These are phyloP conservation scores for Botrytis fabae DNA, from an alignment of 2,329 filamentous ascomycete species.

Conservation along the genomic window DNA sequence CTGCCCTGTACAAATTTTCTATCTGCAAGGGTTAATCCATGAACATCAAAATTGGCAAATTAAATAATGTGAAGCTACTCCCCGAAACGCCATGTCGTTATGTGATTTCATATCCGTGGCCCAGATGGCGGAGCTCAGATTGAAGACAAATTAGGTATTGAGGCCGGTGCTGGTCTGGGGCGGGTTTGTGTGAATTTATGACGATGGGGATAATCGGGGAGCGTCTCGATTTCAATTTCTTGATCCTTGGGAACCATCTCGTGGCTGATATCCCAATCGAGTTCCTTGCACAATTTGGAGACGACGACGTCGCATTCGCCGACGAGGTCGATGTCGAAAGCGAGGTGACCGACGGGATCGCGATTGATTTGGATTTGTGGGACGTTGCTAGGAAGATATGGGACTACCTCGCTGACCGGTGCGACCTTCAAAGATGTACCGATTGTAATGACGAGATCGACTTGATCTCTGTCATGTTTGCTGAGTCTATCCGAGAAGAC, in stretches of 20 bases:
- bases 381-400: constrained; percentile 73
- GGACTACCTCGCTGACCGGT: constrained; percentile 88
- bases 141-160: not conserved
- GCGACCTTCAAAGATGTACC: constrained; percentile 95
- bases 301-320: constrained; percentile 93
- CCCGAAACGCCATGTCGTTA: not conserved
- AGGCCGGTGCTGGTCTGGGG: not conserved
- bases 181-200: constrained; percentile 45
- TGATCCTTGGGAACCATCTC: constrained; percentile 77
- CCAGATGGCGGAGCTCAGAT: not conserved
- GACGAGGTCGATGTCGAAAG: constrained; percentile 95
- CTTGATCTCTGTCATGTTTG: constrained; percentile 75
- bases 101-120: not conserved
- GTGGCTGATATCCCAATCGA: constrained; percentile 78
- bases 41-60: constrained; percentile 2
- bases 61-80: not conserved
- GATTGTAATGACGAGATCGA: constrained; percentile 92
- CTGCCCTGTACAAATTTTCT: not conserved
- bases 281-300: constrained; percentile 77
- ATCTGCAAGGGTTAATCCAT: not conserved
- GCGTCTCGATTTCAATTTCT: constrained; percentile 55
- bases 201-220: constrained; percentile 49
- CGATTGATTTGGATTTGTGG: constrained; percentile 90
- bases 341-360: constrained; percentile 81
- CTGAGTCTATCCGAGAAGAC: constrained; percentile 79